Conservation (phyloP, 192 early-diverging fungal species). For the Dimargaris xerosporica region DNA sequence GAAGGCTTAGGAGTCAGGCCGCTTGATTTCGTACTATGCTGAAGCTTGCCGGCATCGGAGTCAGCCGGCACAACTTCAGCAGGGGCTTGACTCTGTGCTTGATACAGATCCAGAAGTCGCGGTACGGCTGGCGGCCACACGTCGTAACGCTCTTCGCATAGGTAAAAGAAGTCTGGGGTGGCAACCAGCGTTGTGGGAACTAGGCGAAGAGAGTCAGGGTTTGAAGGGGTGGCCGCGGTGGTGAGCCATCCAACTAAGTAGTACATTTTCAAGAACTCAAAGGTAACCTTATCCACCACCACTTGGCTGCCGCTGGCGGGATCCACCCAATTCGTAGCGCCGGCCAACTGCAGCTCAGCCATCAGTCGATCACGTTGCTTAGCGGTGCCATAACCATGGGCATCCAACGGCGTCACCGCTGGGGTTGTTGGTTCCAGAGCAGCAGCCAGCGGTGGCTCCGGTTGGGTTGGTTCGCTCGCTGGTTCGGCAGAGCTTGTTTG, state of each 20-base stretch:
- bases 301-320: conserved; percentile 24
- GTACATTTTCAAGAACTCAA: conserved; percentile 34
- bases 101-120: conserved; percentile 24
- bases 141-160: conserved; percentile 28
- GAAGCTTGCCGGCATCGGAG: conserved; percentile 25
- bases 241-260: conserved; percentile 20
- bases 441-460: neutral
- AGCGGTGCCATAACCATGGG: neutral
- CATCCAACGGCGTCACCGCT: too few species aligned
- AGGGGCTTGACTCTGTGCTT: conserved; percentile 21
- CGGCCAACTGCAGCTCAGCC: neutral
- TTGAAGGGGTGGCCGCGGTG: neutral
- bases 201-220: neutral
- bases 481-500: neutral
- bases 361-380: neutral
- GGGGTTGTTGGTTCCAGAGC: neutral
- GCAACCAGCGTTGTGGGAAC: conserved; percentile 22
- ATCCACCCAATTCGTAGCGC: conserved; percentile 11
- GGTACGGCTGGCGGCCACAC: conserved; percentile 34
- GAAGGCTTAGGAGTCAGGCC: neutral
- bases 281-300: conserved; percentile 32
- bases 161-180: conserved; percentile 26
- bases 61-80: conserved; percentile 26
- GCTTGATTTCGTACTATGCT: conserved; percentile 9
- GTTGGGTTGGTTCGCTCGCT: neutral